phyloP scores from a whole-genome alignment of 2,329 filamentous ascomycete genomes.

The Aspergillus costaricaensis region DNA sequence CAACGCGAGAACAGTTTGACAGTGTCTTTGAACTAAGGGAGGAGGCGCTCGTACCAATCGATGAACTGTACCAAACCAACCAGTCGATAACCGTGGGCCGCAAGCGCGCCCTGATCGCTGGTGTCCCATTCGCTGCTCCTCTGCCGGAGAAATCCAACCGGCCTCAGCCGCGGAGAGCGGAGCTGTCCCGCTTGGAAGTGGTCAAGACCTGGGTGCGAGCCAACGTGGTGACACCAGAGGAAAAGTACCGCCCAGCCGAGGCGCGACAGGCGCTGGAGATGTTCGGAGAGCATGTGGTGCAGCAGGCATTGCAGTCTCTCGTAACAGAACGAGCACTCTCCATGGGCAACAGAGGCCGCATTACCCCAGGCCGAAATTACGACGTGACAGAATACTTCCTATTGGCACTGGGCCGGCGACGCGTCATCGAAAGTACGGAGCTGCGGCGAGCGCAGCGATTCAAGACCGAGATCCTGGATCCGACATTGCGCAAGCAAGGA shows the following conservation, averaged over 20 bases:
- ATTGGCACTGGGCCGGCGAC: slow-evolving; percentile 40
- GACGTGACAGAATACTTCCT: slow-evolving; percentile 48
- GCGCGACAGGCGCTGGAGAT: slow-evolving; percentile 37
- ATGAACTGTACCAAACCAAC: slow-evolving; percentile 40
- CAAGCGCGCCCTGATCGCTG: slow-evolving; percentile 37
- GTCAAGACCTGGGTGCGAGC: slow-evolving; percentile 53
- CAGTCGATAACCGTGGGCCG: slow-evolving; percentile 34
- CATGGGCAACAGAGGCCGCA: slow-evolving; percentile 41
- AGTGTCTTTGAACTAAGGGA: slow-evolving; percentile 45
- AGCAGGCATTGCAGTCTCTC: slow-evolving; percentile 44
- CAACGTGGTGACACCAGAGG: slow-evolving; percentile 48
- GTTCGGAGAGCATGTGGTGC: slow-evolving; percentile 39
- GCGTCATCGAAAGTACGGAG: slow-evolving; percentile 42
- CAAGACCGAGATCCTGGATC: slow-evolving; percentile 47
- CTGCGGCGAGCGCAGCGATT: slow-evolving; percentile 44
- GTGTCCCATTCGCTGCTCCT: slow-evolving; percentile 39
- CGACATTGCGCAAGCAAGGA: slow-evolving; percentile 34
- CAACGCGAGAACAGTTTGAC: slow-evolving; percentile 45
- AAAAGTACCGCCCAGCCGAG: slow-evolving; percentile 41
- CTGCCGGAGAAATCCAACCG: slow-evolving; percentile 16
- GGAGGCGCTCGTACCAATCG: slow-evolving; percentile 32
- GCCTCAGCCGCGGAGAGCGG: slow-evolving; percentile 16
- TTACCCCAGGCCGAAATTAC: slow-evolving; percentile 46
- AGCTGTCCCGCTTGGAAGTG: slow-evolving; percentile 34
- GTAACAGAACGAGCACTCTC: slow-evolving; percentile 44